These are phyloP conservation scores for Phialemonium atrogriseum DNA, from an alignment of 2,329 filamentous ascomycete genomes.

Conservation along the genomic window DNA sequence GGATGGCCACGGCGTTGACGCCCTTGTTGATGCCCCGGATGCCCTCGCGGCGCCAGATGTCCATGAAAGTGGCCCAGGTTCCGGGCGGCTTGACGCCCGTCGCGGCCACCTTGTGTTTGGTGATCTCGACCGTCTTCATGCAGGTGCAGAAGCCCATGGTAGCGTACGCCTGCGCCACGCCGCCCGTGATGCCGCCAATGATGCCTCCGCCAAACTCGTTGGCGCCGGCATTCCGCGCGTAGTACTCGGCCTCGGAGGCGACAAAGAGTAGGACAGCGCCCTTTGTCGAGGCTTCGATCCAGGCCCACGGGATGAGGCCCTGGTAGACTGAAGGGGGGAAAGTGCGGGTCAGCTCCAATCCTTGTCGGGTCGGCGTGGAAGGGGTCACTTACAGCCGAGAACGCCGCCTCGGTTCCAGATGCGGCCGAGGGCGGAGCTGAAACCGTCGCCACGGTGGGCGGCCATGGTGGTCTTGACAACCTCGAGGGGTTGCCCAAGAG, in stretches of 20 bases:
- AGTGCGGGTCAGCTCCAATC: conserved; percentile 1
- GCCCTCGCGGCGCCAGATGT: conserved; percentile 91
- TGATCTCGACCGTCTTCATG: conserved; percentile 99
- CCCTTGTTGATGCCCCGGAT: conserved; percentile 96
- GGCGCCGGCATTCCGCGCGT: conserved; percentile 75
- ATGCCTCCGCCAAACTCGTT: conserved; percentile 85
- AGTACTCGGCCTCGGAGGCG: conserved; percentile 95
- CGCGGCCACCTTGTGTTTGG: conserved; percentile 89
- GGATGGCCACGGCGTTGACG: conserved; percentile 96
- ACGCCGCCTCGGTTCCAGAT: conserved; percentile 93
- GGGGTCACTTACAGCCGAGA: conserved; percentile 71
- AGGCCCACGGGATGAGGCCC: conserved; percentile 98
- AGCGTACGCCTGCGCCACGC: conserved; percentile 95
- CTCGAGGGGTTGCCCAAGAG: conserved; percentile 74
- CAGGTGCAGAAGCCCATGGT: conserved; percentile 99
- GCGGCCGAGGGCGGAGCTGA: conserved; percentile 69
- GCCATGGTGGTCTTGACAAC: conserved; percentile 99
- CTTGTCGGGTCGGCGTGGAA: conserved; percentile 2
- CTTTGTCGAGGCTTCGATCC: conserved; percentile 99
- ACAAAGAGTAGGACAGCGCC: conserved; percentile 98
- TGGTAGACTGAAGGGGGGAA: conserved; percentile 70
- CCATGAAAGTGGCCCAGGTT: conserved; percentile 92
- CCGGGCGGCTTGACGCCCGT: conserved; percentile 76
- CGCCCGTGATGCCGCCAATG: conserved; percentile 81
- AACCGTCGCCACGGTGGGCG: conserved; percentile 85